Conservation (phyloP, 1,284 basidiomycete species). For the Rhodotorula sp. region DNA sequence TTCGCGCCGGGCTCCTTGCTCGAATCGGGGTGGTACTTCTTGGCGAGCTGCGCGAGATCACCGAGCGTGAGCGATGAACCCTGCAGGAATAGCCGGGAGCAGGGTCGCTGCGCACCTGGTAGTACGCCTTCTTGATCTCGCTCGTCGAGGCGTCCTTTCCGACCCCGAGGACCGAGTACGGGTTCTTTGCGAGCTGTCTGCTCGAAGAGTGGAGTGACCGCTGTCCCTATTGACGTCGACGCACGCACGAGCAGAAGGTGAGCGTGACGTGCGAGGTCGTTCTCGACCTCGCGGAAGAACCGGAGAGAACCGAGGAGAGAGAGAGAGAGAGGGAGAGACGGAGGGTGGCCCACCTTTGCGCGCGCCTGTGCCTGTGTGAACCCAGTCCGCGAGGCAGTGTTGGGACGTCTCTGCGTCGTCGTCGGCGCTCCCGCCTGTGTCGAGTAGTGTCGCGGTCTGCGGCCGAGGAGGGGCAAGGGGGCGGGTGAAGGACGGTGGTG, state of each 20-base stretch:
- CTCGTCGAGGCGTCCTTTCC: constrained; percentile 74
- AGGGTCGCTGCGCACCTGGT: constrained; percentile 67
- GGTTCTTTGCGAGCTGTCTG: constrained; percentile 67
- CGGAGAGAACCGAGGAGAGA: constrained; percentile 3
- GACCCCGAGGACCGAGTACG: constrained; percentile 87
- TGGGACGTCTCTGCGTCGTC: neutral
- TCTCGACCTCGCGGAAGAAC: neutral
- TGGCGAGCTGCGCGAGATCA: constrained; percentile 68
- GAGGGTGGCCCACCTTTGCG: neutral
- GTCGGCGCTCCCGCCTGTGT: neutral
- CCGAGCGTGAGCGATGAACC: neutral
- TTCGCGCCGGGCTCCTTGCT: constrained; percentile 89
- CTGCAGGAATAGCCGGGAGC: neutral
- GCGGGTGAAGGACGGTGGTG: constrained; percentile 8
- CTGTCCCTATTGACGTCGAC: neutral
- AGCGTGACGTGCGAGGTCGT: no score
- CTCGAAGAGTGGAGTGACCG: constrained; percentile 19
- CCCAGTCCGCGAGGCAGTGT: neutral
- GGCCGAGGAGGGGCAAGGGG: neutral
- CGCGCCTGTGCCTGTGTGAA: neutral
- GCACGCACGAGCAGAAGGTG: neutral
- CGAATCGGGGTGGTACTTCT: constrained; percentile 97
- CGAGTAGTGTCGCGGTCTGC: neutral
- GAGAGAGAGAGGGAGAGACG: no score
- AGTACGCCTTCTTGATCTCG: constrained; percentile 97